Percentiles rank a stretch among this genome's conserved stretches.
Evolutionary conservation across 768 basidiomycete genomes (phyloP).

Genomic region (Collybiopsis luxurians): DNA sequence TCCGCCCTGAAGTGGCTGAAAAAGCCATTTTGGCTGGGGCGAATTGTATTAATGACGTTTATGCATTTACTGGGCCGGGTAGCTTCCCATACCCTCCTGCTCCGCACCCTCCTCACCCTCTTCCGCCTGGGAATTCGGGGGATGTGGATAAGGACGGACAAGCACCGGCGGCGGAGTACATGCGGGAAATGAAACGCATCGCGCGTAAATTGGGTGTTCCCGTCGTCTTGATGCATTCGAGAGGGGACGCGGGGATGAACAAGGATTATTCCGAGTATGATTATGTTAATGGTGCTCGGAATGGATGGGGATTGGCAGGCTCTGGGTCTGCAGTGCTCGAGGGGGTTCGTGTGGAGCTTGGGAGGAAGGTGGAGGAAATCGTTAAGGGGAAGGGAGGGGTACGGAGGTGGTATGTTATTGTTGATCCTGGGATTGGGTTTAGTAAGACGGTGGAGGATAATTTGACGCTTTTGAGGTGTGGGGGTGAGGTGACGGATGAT

Average conservation of each 20-base stretch:
- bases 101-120: background rate
- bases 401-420: constrained; percentile 82
- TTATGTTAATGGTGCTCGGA: constrained; percentile 36
- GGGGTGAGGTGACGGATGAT: constrained; percentile 44
- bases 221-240: constrained; percentile 91
- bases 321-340: constrained; percentile 44
- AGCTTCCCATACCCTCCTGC: constrained; percentile 27
- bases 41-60: constrained; percentile 92
- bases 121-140: too few relatives aligned
- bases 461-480: constrained; percentile 58
- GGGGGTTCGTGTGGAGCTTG: constrained; percentile 72
- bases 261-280: constrained; percentile 57
- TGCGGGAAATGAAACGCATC: constrained; percentile 60
- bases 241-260: constrained; percentile 77
- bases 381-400: constrained; percentile 71
- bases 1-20: constrained; percentile 77
- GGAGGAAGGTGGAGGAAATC: constrained; percentile 58
- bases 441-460: constrained; percentile 83
- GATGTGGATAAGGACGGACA: constrained; percentile 25
- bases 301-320: too few relatives aligned
- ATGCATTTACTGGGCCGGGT: constrained; percentile 70
- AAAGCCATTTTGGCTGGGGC: constrained; percentile 79
- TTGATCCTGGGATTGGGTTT: constrained; percentile 94
- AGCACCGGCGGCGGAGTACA: constrained; percentile 31
- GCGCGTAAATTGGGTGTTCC: constrained; percentile 69